These are phyloP conservation scores for Handroanthus guayacan DNA, from an alignment of 257 asterid genomes.

Conservation along the genomic window DNA sequence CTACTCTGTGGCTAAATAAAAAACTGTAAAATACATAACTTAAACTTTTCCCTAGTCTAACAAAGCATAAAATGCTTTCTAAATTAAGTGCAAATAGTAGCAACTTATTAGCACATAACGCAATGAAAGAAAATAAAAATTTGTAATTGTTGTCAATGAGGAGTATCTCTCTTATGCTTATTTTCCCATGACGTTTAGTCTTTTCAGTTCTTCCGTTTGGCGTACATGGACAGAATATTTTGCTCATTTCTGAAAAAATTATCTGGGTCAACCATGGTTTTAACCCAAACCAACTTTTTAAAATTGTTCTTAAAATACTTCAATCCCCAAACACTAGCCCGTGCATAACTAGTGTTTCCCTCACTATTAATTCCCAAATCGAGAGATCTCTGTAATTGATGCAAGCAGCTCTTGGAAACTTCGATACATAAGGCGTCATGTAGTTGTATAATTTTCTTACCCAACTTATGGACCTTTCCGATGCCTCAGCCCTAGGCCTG, in stretches of 20 bases:
- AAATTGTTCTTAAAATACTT: slow-evolving; percentile 37
- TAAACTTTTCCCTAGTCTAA: no score
- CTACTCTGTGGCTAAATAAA: no score
- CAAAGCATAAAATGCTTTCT: no score
- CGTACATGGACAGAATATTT: slow-evolving; percentile 34
- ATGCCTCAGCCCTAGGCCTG: neutral
- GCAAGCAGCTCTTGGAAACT: slow-evolving; percentile 26
- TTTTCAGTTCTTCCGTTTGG: neutral
- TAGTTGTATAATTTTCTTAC: neutral
- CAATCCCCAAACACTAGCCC: slow-evolving; percentile 34
- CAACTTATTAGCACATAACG: no score
- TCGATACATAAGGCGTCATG: slow-evolving; percentile 32
- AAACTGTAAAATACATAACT: no score
- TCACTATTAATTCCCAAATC: slow-evolving; percentile 26
- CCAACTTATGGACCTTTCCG: slow-evolving; percentile 11
- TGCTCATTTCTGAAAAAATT: slow-evolving; percentile 44
- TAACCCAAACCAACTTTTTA: slow-evolving; percentile 25
- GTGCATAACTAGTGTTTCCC: slow-evolving; percentile 28
- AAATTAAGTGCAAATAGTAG: no score
- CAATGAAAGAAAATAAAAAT: no score
- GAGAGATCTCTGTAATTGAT: slow-evolving; percentile 35
- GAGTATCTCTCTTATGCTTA: neutral
- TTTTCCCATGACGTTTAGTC: no score
- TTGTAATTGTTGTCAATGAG: neutral
- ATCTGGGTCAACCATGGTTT: slow-evolving; percentile 26